phyloP scores from a whole-genome alignment of 2,329 filamentous ascomycete species.

The Blumeriella jaapii region DNA sequence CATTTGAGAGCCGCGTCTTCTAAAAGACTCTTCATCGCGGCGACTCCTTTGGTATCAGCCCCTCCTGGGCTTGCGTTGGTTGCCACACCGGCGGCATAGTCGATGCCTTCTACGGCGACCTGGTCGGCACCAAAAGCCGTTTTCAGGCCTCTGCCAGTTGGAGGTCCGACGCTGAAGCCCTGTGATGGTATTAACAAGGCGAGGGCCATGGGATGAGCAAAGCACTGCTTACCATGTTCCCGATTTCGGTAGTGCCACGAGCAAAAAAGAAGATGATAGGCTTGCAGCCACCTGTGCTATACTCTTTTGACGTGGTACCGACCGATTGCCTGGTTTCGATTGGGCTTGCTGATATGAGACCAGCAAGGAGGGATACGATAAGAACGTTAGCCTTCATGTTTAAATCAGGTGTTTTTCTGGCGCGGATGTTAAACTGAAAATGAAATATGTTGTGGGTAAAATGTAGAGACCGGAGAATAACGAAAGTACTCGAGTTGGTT shows the following conservation, averaged over 20 bases:
- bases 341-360: not conserved
- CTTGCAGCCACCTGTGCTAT: constrained; percentile 25
- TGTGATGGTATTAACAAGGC: too few relatives aligned
- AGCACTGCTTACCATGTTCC: constrained; percentile 31
- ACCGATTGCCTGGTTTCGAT: constrained; percentile 2
- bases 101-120: constrained; percentile 25
- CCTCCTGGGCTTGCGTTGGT: constrained; percentile 13
- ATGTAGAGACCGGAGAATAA: too few relatives aligned
- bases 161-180: constrained; percentile 17
- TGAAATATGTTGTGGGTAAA: too few relatives aligned
- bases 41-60: constrained; percentile 10
- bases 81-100: constrained; percentile 13
- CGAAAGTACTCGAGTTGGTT: too few relatives aligned
- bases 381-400: too few relatives aligned
- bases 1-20: constrained; percentile 25
- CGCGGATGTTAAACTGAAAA: too few relatives aligned
- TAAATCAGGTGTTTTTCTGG: too few relatives aligned
- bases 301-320: constrained; percentile 8
- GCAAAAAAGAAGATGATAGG: constrained; percentile 35
- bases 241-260: constrained; percentile 34
- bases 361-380: not conserved
- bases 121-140: constrained; percentile 9
- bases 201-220: too few relatives aligned
- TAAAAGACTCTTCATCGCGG: constrained; percentile 20
- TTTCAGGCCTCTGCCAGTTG: constrained; percentile 18